Base-by-base conservation (phyloP, 208 protist species). In the Crithidia thermophila region DNA sequence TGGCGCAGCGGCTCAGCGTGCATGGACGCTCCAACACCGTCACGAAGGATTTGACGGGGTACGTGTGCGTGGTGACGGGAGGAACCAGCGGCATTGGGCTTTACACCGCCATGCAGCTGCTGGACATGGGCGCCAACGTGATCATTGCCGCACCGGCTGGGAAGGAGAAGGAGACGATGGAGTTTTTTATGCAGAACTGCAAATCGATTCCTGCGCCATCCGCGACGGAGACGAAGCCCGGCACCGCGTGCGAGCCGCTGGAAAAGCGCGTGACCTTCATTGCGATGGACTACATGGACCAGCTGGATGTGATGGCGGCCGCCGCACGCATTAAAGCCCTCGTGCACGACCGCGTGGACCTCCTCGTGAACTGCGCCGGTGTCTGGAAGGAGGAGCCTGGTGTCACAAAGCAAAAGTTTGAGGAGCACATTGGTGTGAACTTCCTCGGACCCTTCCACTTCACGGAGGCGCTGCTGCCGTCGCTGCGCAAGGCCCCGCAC, bases 361-460 rank as follows among this genome's bases (percentile, higher is more conserved):
- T 90, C 9, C 74, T 94, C 25, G 84, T 94, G 56, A 94, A 94
- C 74, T 91, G 82, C 59, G 88, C 84, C 27, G 88, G 74, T 52
- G 67, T 94, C n/a, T 91, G 82, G 82, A 77, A 65, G 28, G 87
- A 91, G 66, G 81, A 82, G 58, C 79, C 87, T 0, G 64, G 42
- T 0, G 28, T 87, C 25, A 87, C 82, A n/a, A 79, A 81, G 70
- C 81, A 90, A 40, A 67, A 77, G 23, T 82, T 89, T 46, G 87
- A 93, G 56, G 82, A 91, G 73, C 87, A 93, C 70, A 89, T 94
- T 56, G 88, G 77, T 34, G 70, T 87, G 13, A 94, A 94, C 72
- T 94, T 91, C 37, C 76, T 94, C 14, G 88, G 84, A 2, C 88
- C 88, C 2, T 94, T 90, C 42, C 84, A 89, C 55, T 69, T 94